Conservation (phyloP, 1,139 yeast genomes). For the Groenewaldozyma auringiensis region DNA sequence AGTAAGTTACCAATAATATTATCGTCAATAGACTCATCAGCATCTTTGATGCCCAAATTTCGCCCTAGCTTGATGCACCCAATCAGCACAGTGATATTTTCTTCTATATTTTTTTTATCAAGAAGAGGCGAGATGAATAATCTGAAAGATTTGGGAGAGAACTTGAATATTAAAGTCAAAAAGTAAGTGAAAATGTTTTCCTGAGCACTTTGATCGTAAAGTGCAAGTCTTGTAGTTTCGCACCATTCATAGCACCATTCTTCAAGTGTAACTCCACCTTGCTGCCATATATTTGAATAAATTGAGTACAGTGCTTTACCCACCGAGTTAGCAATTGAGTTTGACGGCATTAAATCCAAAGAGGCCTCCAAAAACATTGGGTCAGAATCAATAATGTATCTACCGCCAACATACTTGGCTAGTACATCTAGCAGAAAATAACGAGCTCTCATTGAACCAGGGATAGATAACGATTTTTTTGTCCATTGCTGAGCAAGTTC, state of each 20-base stretch:
- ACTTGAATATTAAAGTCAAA: conserved; percentile 53
- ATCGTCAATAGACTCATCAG: conserved; percentile 32
- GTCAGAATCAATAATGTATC: conserved; percentile 35
- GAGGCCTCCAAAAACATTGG: conserved; percentile 43
- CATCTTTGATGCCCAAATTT: conserved; percentile 41
- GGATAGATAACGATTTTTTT: conserved; percentile 35
- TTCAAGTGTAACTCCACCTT: conserved; percentile 19
- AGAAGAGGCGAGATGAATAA: conserved; percentile 34
- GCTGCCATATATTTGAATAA: conserved; percentile 15
- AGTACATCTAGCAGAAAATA: conserved; percentile 54
- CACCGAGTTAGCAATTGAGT: conserved; percentile 58
- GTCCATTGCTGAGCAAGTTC: conserved; percentile 41
- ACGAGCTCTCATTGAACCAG: conserved; percentile 48
- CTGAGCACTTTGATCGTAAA: conserved; percentile 32
- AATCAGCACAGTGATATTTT: conserved; percentile 34
- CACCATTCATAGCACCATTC: conserved; percentile 54
- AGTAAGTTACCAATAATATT: conserved; percentile 37
- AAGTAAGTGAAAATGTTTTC: conserved; percentile 52
- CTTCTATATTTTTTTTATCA: neutral
- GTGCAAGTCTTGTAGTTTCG: conserved; percentile 32
- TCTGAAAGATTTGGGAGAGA: conserved; percentile 39
- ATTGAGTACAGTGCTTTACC: conserved; percentile 54
- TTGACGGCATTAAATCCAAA: conserved; percentile 44
- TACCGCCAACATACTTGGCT: conserved; percentile 39
- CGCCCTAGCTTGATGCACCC: conserved; percentile 61